phyloP scores from a whole-genome alignment of 2,329 filamentous ascomycete species.

The Talaromyces sp. region DNA sequence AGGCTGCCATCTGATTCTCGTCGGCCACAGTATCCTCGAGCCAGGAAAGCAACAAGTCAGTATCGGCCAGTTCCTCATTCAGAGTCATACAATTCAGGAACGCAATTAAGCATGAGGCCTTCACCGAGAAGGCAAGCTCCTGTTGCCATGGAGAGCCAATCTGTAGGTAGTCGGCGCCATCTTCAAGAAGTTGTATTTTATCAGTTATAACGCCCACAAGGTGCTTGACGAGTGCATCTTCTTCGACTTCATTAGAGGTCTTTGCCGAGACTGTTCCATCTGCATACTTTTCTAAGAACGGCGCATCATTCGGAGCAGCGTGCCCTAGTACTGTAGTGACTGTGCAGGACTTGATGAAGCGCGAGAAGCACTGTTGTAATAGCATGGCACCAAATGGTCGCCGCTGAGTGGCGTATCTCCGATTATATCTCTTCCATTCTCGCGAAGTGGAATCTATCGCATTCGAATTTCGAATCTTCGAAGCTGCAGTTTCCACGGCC shows the following conservation, averaged over 20 bases:
- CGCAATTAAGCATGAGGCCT: constrained; percentile 72
- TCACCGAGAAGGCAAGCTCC: constrained; percentile 76
- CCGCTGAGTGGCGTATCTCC: constrained; percentile 72
- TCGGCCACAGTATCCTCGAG: constrained; percentile 78
- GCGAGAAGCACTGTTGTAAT: constrained; percentile 81
- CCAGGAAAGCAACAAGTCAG: constrained; percentile 75
- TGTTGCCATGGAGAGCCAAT: constrained; percentile 84
- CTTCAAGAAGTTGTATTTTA: constrained; percentile 81
- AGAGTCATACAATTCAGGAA: constrained; percentile 81
- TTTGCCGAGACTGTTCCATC: constrained; percentile 11
- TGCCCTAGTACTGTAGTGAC: constrained; percentile 65
- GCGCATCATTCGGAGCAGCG: constrained; percentile 53
- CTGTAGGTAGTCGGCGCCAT: constrained; percentile 82
- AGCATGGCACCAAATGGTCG: constrained; percentile 87
- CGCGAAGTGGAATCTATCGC: constrained; percentile 60
- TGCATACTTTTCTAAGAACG: constrained; percentile 71
- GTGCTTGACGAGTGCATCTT: constrained; percentile 45
- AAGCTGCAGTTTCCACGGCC: constrained; percentile 82
- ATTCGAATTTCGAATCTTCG: constrained; percentile 77
- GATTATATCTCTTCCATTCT: constrained; percentile 83
- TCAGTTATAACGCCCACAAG: constrained; percentile 71
- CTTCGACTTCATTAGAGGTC: constrained; percentile 28
- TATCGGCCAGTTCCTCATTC: constrained; percentile 74
- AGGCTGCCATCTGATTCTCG: constrained; percentile 73
- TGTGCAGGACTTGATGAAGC: constrained; percentile 71